These are phyloP conservation scores for Coix lacrymajobi DNA, from an alignment of 176 grass and related monocot genomes.

Conservation along the genomic window DNA sequence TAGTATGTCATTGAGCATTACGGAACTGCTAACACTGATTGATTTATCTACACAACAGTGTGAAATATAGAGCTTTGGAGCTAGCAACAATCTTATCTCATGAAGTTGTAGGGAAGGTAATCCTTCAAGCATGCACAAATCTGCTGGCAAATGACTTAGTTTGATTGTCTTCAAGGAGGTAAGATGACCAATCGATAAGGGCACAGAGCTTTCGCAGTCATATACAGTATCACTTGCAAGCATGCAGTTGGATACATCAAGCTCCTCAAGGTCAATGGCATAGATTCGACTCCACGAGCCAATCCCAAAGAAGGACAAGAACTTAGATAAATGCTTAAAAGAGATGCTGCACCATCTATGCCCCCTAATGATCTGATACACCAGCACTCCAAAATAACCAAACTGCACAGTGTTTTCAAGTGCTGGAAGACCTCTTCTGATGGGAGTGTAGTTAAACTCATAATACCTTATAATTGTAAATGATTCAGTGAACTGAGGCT, in stretches of 20 bases:
- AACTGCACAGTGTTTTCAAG: not conserved
- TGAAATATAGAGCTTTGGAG: not conserved
- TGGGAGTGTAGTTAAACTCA: constrained; percentile 8
- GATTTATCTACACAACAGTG: not conserved
- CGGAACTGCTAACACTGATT: not conserved
- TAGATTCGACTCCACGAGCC: not conserved
- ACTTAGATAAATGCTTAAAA: no score
- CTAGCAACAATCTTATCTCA: not conserved
- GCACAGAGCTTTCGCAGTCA: not conserved
- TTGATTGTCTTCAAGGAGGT: not conserved
- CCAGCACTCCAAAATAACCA: not conserved
- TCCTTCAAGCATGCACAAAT: constrained; percentile 6
- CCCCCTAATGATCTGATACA: constrained; percentile 8
- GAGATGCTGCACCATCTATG: no score
- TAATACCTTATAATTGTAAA: rapidly evolving
- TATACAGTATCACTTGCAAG: not conserved
- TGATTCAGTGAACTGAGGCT: not conserved
- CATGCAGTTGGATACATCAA: rapidly evolving
- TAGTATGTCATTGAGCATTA: not conserved
- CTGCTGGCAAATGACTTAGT: not conserved
- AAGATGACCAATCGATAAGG: not conserved
- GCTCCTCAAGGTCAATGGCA: not conserved
- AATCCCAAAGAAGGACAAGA: not conserved
- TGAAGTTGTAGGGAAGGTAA: not conserved
- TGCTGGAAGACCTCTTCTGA: not conserved